phyloP scores from a whole-genome alignment of 2,329 filamentous ascomycete species.

The Colletotrichum coccodes region DNA sequence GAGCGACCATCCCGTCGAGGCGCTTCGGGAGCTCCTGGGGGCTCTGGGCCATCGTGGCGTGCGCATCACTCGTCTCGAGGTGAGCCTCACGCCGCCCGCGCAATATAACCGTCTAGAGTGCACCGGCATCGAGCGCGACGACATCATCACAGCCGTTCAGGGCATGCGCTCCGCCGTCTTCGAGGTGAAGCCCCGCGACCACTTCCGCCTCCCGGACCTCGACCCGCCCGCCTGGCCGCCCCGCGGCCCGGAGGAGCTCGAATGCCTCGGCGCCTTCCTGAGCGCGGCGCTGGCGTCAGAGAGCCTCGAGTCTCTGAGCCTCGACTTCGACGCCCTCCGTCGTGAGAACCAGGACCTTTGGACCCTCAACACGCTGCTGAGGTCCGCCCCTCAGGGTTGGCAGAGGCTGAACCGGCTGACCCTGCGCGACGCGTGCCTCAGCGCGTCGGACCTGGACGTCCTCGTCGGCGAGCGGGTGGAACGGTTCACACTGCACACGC shows the following conservation, averaged over 20 bases:
- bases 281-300: neutral
- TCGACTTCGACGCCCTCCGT: neutral
- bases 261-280: neutral
- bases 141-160: neutral
- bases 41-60: neutral
- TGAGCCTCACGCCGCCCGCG: neutral
- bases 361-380: neutral
- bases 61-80: neutral
- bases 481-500: neutral
- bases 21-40: neutral
- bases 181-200: neutral
- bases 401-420: neutral
- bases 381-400: neutral
- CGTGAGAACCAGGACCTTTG: slow-evolving; percentile 1
- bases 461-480: neutral
- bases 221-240: neutral
- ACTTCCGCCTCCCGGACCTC: neutral
- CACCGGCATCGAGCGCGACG: neutral
- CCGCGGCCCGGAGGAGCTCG: neutral
- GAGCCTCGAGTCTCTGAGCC: neutral
- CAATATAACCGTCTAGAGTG: neutral
- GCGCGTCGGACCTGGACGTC: neutral
- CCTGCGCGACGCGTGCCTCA: neutral
- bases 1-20: neutral
- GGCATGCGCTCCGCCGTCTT: neutral